Percentiles rank a stretch among this genome's conserved stretches.
Evolutionary conservation across 441 rosid genomes (phyloP).

Genomic region (Daphne laureola): DNA sequence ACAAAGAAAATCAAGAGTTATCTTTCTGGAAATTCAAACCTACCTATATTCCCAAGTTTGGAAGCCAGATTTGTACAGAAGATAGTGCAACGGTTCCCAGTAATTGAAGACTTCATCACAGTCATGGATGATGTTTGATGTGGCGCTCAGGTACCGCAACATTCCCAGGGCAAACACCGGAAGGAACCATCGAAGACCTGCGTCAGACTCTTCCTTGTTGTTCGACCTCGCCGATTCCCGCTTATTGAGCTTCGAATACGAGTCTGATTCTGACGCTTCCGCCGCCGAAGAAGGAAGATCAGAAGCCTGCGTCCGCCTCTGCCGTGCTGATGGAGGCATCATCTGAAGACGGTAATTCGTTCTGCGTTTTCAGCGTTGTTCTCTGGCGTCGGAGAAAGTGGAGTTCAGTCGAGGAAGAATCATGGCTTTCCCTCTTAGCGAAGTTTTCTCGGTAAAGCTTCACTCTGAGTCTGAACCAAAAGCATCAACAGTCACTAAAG

Average conservation of each 20-base stretch:
- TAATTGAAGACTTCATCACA: slow-evolving; percentile 97
- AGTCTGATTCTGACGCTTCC: slow-evolving; percentile 18
- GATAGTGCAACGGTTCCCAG: slow-evolving; percentile 97
- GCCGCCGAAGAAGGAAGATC: slow-evolving; percentile 26
- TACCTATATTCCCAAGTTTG: slow-evolving; percentile 98
- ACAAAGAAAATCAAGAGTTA: not conserved
- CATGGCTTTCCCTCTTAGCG: slow-evolving; percentile 16
- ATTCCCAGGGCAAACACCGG: slow-evolving; percentile 60
- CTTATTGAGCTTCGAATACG: slow-evolving; percentile 59
- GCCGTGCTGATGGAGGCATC: slow-evolving; percentile 58
- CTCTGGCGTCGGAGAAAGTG: slow-evolving; percentile 13
- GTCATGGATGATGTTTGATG: slow-evolving; percentile 89
- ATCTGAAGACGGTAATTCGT: slow-evolving; percentile 1
- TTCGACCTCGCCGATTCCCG: slow-evolving; percentile 26
- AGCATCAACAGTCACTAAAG: not conserved
- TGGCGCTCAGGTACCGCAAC: slow-evolving; percentile 89
- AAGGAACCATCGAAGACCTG: slow-evolving; percentile 62
- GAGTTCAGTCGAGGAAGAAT: slow-evolving; percentile 6
- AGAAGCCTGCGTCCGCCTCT: slow-evolving; percentile 42
- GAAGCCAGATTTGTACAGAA: slow-evolving; percentile 83
- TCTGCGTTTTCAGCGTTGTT: slow-evolving; percentile 2
- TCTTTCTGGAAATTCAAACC: not conserved
- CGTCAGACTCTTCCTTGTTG: slow-evolving; percentile 22
- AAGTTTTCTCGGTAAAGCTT: slow-evolving; percentile 10
- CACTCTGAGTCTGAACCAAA: no score